Percentiles rank a stretch among this genome's conserved stretches.
phyloP scores from a whole-genome alignment of 495 filamentous ascomycete genomes.

The Aspergillus taichungensis region DNA sequence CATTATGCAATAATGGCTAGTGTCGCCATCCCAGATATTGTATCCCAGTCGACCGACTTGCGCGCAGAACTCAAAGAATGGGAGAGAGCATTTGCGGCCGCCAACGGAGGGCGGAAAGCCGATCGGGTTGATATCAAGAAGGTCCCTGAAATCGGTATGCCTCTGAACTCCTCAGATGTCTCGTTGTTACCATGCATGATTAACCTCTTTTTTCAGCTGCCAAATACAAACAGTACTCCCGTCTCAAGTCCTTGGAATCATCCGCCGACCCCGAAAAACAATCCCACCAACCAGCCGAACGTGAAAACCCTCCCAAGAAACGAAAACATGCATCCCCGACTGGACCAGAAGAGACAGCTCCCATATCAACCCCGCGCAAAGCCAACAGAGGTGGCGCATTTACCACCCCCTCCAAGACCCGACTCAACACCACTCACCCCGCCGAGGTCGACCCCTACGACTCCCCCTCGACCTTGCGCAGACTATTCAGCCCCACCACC shows the following conservation, averaged over 20 bases:
- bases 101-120: constrained; percentile 67
- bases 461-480: constrained; percentile 48
- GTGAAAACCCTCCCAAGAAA: constrained; percentile 26
- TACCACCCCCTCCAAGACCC: constrained; percentile 40
- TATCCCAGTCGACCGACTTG: constrained; percentile 30
- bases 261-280: constrained; percentile 21
- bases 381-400: constrained; percentile 24
- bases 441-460: constrained; percentile 45
- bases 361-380: constrained; percentile 24
- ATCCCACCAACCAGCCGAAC: constrained; percentile 9
- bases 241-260: constrained; percentile 50
- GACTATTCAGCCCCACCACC: constrained; percentile 51
- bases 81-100: constrained; percentile 67
- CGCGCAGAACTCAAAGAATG: constrained; percentile 76
- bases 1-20: constrained; percentile 27
- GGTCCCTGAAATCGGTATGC: constrained; percentile 67
- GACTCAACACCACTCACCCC: constrained; percentile 28
- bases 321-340: constrained; percentile 31
- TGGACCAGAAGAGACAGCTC: constrained; percentile 12
- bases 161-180: background rate
- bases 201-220: constrained; percentile 42
- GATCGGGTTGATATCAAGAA: constrained; percentile 80
- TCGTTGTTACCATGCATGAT: background rate
- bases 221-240: constrained; percentile 89
- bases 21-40: constrained; percentile 18